phyloP scores from a whole-genome alignment of 1,284 basidiomycete species.

The Sanghuangporus weigelae region DNA sequence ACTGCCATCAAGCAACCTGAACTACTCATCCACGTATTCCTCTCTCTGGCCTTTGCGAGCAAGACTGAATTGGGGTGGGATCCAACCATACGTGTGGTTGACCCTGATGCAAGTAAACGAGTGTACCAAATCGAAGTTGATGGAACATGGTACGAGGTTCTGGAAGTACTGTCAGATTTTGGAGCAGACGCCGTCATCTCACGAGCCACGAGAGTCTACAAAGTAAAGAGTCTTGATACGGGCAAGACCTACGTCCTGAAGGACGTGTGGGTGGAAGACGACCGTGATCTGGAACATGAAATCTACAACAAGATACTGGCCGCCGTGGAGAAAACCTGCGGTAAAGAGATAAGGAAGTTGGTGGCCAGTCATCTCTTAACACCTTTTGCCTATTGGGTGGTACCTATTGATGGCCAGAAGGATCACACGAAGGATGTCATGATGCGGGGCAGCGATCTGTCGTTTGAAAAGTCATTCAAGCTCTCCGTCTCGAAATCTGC shows the following conservation, averaged over 20 bases:
- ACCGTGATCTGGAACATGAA: conserved; percentile 1
- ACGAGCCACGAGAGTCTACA: conserved; percentile 5
- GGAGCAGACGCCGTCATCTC: background rate
- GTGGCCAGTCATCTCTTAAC: background rate
- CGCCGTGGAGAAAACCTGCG: background rate
- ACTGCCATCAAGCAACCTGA: background rate
- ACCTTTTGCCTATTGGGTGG: background rate
- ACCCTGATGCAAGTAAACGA: background rate
- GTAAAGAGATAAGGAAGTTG: background rate
- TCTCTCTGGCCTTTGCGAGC: conserved; percentile 5
- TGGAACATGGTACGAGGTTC: background rate
- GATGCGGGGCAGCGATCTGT: background rate
- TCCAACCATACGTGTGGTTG: background rate
- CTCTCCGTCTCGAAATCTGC: background rate
- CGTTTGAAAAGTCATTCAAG: background rate
- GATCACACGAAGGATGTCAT: conserved; percentile 11
- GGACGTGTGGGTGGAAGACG: background rate
- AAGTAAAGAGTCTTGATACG: background rate
- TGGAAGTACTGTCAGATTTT: conserved; percentile 4
- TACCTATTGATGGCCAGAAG: background rate
- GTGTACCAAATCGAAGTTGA: background rate
- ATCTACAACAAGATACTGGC: background rate
- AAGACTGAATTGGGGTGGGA: conserved; percentile 7
- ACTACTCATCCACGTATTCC: background rate
- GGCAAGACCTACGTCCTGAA: background rate